These are phyloP conservation scores for Volvox carteri DNA, from an alignment of 163 green algal species.

Conservation along the genomic window DNA sequence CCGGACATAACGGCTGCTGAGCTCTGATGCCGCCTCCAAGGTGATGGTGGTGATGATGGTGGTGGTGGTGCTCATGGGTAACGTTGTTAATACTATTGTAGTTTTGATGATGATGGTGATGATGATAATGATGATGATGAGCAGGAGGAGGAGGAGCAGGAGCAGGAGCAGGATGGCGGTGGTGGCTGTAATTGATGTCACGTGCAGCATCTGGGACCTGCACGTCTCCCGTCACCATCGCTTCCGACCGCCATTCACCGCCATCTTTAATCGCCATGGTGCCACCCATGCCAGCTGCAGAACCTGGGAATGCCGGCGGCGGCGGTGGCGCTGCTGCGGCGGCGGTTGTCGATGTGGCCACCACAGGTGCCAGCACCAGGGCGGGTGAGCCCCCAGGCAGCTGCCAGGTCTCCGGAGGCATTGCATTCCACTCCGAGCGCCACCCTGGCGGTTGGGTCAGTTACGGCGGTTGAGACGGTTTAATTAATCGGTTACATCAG, in stretches of 20 bases:
- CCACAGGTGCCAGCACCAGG: background rate
- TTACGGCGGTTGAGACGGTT: background rate
- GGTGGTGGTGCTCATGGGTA: background rate
- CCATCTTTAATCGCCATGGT: too few species aligned
- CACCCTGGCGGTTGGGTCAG: slow-evolving; percentile 13
- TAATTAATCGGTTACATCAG: too few species aligned
- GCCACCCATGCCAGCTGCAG: too few species aligned
- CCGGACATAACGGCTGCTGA: too few species aligned
- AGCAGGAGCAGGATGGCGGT: too few species aligned
- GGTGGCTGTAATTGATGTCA: too few species aligned
- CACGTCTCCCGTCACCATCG: too few species aligned
- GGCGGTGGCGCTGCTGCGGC: slow-evolving; percentile 1
- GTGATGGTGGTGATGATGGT: background rate
- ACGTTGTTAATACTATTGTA: background rate
- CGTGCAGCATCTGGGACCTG: too few species aligned
- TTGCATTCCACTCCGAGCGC: slow-evolving; percentile 49
- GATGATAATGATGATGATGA: background rate
- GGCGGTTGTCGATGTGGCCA: background rate
- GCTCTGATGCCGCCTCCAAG: background rate
- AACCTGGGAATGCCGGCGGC: too few species aligned
- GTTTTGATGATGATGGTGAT: background rate
- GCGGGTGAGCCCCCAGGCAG: background rate
- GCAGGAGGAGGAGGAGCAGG: too few species aligned
- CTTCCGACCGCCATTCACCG: too few species aligned
- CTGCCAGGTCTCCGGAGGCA: slow-evolving; percentile 49